phyloP scores from a whole-genome alignment of 129 eudicot species.

The Silybum marianum region DNA sequence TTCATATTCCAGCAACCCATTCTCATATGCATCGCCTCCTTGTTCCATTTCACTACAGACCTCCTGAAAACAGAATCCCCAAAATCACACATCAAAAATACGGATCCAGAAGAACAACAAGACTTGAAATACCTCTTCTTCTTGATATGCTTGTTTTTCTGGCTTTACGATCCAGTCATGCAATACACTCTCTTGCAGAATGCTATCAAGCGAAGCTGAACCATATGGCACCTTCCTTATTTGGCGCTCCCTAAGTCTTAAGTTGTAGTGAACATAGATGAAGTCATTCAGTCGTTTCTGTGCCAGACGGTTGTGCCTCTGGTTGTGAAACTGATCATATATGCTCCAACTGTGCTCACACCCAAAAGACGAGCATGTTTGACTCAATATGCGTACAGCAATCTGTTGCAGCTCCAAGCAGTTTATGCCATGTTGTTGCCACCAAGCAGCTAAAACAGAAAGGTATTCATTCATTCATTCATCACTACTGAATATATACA shows the following conservation, averaged over 20 bases:
- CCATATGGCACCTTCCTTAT: constrained; percentile 50
- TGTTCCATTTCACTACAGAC: constrained; percentile 67
- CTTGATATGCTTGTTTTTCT: constrained; percentile 62
- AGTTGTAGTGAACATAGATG: constrained; percentile 75
- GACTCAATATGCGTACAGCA: constrained; percentile 92
- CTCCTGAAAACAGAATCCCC: constrained; percentile 39
- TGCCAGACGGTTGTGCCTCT: constrained; percentile 61
- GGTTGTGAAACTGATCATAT: constrained; percentile 68
- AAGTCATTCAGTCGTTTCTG: constrained; percentile 64
- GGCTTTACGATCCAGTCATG: constrained; percentile 82
- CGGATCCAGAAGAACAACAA: not conserved
- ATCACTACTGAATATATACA: constrained; percentile 15
- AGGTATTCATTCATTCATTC: not conserved
- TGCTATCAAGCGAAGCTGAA: constrained; percentile 54
- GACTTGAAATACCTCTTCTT: constrained; percentile 64
- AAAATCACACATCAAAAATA: not conserved
- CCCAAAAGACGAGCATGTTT: constrained; percentile 88
- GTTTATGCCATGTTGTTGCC: constrained; percentile 98
- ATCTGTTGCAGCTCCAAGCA: constrained; percentile 87
- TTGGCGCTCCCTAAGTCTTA: constrained; percentile 86
- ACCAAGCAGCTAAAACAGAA: constrained; percentile 84
- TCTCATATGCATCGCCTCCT: constrained; percentile 55
- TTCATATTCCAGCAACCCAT: constrained; percentile 60
- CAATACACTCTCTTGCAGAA: constrained; percentile 65
- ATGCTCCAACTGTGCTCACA: constrained; percentile 93